Evolutionary conservation across 2,329 filamentous ascomycete genomes (phyloP).

Genomic region (Ophiocordyceps camponoti-rufipedis): DNA sequence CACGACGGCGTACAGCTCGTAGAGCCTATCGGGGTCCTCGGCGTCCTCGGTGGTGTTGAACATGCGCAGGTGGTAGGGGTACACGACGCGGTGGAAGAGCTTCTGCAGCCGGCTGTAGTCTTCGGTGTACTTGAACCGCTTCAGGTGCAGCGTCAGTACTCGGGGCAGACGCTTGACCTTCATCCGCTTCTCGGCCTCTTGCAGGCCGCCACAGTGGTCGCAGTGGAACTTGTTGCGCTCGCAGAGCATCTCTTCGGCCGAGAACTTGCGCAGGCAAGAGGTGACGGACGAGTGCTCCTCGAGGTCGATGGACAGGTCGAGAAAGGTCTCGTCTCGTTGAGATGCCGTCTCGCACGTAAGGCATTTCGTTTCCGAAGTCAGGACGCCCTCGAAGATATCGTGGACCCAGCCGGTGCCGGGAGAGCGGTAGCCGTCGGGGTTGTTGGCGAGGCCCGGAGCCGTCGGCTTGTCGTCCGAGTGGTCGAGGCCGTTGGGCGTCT

Average conservation of each 20-base stretch:
- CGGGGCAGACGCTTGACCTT: slow-evolving; percentile 92
- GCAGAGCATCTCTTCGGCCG: slow-evolving; percentile 94
- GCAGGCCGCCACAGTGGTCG: slow-evolving; percentile 86
- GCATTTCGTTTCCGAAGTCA: slow-evolving; percentile 93
- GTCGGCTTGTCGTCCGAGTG: slow-evolving; percentile 28
- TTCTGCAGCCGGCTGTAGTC: slow-evolving; percentile 88
- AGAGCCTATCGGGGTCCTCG: slow-evolving; percentile 79
- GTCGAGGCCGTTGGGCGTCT: slow-evolving; percentile 23
- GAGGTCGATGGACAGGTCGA: slow-evolving; percentile 89
- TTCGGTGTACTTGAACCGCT: slow-evolving; percentile 97
- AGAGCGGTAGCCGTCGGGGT: slow-evolving; percentile 27
- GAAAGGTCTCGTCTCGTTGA: slow-evolving; percentile 84
- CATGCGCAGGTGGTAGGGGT: slow-evolving; percentile 87
- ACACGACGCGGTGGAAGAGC: slow-evolving; percentile 89
- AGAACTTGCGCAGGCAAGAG: slow-evolving; percentile 87
- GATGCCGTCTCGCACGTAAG: slow-evolving; percentile 92
- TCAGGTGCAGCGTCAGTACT: slow-evolving; percentile 80
- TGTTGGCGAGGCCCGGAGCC: slow-evolving; percentile 14
- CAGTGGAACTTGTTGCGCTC: slow-evolving; percentile 98
- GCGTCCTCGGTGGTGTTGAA: slow-evolving; percentile 97
- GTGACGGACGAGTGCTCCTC: slow-evolving; percentile 94
- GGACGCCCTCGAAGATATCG: slow-evolving; percentile 83
- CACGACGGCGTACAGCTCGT: slow-evolving; percentile 92
- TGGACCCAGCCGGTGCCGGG: slow-evolving; percentile 78
- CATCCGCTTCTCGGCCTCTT: slow-evolving; percentile 98